Conservation (phyloP, 225 moss, liverwort and hornwort genomes). For the Straminergon stramineum region DNA sequence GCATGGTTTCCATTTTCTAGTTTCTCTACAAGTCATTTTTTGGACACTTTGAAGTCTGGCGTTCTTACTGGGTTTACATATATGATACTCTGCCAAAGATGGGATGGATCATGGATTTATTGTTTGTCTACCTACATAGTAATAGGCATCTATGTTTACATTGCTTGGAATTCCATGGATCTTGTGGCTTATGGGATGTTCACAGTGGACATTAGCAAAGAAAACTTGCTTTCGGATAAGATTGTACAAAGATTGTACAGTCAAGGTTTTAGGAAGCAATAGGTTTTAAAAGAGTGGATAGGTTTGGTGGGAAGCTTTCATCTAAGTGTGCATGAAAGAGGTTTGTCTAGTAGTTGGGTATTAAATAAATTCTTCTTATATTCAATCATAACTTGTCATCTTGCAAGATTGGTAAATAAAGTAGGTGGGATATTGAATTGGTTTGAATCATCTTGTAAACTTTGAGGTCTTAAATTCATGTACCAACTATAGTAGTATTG, state of each 20-base stretch:
- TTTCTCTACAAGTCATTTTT: not conserved
- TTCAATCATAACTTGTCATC: not conserved
- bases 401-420: not conserved
- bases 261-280: too few species aligned
- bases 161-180: not conserved
- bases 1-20: not conserved
- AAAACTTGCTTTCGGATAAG: too few species aligned
- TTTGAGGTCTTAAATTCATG: not conserved
- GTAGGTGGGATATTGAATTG: not conserved
- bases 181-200: not conserved
- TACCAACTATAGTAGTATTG: fast-evolving
- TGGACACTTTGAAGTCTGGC: not conserved
- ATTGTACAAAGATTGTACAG: not conserved
- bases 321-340: not conserved
- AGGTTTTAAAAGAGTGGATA: too few species aligned
- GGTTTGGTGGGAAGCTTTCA: not conserved
- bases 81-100: not conserved
- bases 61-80: not conserved
- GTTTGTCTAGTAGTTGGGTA: not conserved
- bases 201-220: not conserved
- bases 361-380: not conserved
- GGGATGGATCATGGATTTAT: not conserved
- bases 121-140: not conserved
- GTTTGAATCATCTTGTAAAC: not conserved
- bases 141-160: not conserved